Percentiles rank a stretch among this genome's conserved stretches.
Evolutionary conservation across 805 yeast species (phyloP).

Genomic region (Yamadazyma endophytica): DNA sequence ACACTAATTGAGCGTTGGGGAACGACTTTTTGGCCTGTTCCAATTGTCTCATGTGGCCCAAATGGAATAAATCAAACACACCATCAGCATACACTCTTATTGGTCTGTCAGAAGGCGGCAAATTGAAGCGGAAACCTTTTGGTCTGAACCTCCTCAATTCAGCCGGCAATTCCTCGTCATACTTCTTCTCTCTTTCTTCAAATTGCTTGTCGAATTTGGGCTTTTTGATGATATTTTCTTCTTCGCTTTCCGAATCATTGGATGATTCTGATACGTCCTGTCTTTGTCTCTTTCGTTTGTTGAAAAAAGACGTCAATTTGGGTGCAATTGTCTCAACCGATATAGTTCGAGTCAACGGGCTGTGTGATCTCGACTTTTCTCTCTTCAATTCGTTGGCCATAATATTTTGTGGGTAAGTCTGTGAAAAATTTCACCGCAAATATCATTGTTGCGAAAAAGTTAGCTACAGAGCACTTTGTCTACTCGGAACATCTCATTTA

Average conservation of each 20-base stretch:
- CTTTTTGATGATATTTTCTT: conserved; percentile 1
- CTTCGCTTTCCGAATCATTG: conserved; percentile 11
- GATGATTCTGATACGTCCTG: conserved; percentile 8
- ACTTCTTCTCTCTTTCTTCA: conserved; percentile 50
- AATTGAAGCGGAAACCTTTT: conserved; percentile 66
- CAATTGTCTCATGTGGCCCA: conserved; percentile 96
- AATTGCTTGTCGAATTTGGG: conserved; percentile 23
- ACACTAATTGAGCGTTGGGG: conserved; percentile 77
- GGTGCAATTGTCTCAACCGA: conserved; percentile 41
- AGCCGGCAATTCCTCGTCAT: conserved; percentile 63
- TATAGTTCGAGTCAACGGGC: conserved; percentile 27
- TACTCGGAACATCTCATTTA: background rate
- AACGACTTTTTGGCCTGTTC: conserved; percentile 95
- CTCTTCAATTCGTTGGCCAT: background rate
- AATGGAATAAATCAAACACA: conserved; percentile 91
- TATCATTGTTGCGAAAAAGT: conserved; percentile 3
- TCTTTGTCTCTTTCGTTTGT: conserved; percentile 18
- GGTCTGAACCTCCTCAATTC: conserved; percentile 77
- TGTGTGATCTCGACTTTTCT: conserved; percentile 1
- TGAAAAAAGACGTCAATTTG: conserved; percentile 27
- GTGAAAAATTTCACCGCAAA: conserved; percentile 3
- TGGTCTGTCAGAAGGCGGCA: conserved; percentile 83
- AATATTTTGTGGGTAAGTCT: background rate
- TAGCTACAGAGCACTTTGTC: background rate
- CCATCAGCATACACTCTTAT: conserved; percentile 97